These are phyloP conservation scores for Hypholoma fasciculare DNA, from an alignment of 768 basidiomycete genomes.

Conservation along the genomic window DNA sequence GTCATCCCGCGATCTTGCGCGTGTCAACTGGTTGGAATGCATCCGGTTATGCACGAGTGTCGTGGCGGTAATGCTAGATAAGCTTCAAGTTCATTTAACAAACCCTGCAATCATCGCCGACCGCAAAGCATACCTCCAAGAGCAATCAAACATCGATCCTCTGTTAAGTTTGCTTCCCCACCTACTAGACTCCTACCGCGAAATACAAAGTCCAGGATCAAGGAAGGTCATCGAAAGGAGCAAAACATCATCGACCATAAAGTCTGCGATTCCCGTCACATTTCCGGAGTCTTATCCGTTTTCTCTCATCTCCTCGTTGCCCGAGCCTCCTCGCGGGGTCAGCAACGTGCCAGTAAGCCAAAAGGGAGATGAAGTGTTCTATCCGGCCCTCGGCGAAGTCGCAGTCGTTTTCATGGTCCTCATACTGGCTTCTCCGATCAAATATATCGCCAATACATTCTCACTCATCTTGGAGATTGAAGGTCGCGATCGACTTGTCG, in stretches of 20 bases:
- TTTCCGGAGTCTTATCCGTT: constrained; percentile 97
- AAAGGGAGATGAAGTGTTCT: constrained; percentile 58
- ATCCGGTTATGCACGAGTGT: constrained; percentile 90
- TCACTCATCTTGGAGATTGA: constrained; percentile 86
- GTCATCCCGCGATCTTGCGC: constrained; percentile 64
- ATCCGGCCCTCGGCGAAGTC: constrained; percentile 80
- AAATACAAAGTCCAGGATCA: constrained; percentile 71
- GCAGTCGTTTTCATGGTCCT: constrained; percentile 84
- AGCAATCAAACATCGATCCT: constrained; percentile 91
- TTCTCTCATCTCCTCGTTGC: constrained; percentile 69
- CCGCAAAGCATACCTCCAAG: constrained; percentile 63
- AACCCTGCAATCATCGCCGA: constrained; percentile 64
- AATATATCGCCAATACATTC: constrained; percentile 76
- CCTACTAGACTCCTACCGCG: constrained; percentile 84
- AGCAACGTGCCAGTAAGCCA: constrained; percentile 37
- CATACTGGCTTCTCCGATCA: constrained; percentile 75
- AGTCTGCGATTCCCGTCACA: constrained; percentile 66
- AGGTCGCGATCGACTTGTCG: constrained; percentile 75
- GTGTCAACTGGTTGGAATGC: constrained; percentile 87
- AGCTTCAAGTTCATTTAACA: constrained; percentile 78
- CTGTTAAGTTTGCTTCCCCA: constrained; percentile 85
- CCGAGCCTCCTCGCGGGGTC: constrained; percentile 49
- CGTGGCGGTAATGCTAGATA: constrained; percentile 87
- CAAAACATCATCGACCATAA: constrained; percentile 56
- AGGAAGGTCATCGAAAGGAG: constrained; percentile 69